These are phyloP conservation scores for Iodosphaeria phyllophila DNA, from an alignment of 2,329 filamentous ascomycete genomes.

Conservation along the genomic window DNA sequence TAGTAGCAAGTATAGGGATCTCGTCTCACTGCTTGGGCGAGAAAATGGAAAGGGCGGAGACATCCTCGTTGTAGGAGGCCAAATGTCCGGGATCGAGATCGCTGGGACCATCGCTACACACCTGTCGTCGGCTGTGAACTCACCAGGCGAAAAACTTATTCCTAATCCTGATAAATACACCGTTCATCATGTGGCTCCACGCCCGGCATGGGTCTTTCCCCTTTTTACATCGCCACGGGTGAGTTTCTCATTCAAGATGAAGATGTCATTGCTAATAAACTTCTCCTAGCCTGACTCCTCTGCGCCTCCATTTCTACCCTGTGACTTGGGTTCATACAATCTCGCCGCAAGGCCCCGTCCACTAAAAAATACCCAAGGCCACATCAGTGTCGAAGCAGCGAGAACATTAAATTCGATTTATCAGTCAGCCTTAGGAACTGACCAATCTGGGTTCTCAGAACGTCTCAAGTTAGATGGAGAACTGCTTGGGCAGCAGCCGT, in stretches of 20 bases:
- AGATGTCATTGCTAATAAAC: conserved; percentile 5
- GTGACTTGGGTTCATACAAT: conserved; percentile 59
- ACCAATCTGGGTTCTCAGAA: conserved; percentile 32
- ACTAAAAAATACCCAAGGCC: conserved; percentile 44
- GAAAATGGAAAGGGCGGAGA: conserved; percentile 26
- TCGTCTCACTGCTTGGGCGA: conserved; percentile 26
- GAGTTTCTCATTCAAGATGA: conserved; percentile 5
- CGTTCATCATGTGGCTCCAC: conserved; percentile 50
- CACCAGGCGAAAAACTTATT: conserved; percentile 23
- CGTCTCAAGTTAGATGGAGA: conserved; percentile 19
- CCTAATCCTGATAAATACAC: conserved; percentile 28
- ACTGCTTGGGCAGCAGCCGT: conserved; percentile 33
- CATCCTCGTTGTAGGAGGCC: conserved; percentile 58
- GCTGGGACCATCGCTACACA: conserved; percentile 54
- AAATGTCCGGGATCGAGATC: conserved; percentile 69
- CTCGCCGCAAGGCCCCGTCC: conserved; percentile 38
- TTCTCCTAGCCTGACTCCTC: conserved; percentile 20
- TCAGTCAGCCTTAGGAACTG: conserved; percentile 25
- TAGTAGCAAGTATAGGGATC: conserved; percentile 45
- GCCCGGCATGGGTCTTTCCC: conserved; percentile 56
- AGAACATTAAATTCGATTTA: conserved; percentile 32
- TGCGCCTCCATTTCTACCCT: conserved; percentile 45
- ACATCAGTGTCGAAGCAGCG: conserved; percentile 39
- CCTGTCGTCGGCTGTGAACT: conserved; percentile 42
- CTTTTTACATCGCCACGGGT: conserved; percentile 33